phyloP scores from a whole-genome alignment of 2,329 filamentous ascomycete genomes.

The Fusarium musae region DNA sequence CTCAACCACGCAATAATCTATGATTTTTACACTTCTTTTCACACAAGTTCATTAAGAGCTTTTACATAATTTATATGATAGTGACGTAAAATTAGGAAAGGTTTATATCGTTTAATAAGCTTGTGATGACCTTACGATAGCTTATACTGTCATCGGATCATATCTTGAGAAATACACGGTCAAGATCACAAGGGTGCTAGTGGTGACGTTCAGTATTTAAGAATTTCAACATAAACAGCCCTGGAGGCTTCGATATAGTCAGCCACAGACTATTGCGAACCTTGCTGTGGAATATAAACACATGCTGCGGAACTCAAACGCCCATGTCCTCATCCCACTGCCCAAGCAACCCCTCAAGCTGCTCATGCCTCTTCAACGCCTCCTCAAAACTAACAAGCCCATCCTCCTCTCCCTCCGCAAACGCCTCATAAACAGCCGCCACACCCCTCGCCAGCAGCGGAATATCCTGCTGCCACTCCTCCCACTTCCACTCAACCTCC shows the following conservation, averaged over 20 bases:
- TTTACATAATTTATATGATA: too few species aligned
- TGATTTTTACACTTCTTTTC: too few species aligned
- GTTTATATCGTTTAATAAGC: fast-evolving
- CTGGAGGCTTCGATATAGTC: neutral
- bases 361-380: slow-evolving; percentile 58
- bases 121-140: neutral
- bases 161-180: fast-evolving
- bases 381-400: slow-evolving; percentile 52
- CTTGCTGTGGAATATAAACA: too few species aligned
- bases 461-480: slow-evolving; percentile 59
- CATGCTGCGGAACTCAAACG: neutral
- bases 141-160: fast-evolving
- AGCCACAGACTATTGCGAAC: neutral
- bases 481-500: slow-evolving; percentile 56
- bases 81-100: too few species aligned
- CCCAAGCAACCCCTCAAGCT: slow-evolving; percentile 53
- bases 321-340: slow-evolving; percentile 22
- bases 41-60: too few species aligned
- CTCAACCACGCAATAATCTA: too few species aligned
- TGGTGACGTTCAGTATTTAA: neutral
- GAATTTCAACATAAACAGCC: fast-evolving
- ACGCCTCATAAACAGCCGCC: slow-evolving; percentile 66
- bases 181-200: neutral
- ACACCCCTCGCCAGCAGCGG: slow-evolving; percentile 60
- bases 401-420: slow-evolving; percentile 50